Conservation (phyloP, 1,139 yeast genomes). For the Ogataea hybrid region DNA sequence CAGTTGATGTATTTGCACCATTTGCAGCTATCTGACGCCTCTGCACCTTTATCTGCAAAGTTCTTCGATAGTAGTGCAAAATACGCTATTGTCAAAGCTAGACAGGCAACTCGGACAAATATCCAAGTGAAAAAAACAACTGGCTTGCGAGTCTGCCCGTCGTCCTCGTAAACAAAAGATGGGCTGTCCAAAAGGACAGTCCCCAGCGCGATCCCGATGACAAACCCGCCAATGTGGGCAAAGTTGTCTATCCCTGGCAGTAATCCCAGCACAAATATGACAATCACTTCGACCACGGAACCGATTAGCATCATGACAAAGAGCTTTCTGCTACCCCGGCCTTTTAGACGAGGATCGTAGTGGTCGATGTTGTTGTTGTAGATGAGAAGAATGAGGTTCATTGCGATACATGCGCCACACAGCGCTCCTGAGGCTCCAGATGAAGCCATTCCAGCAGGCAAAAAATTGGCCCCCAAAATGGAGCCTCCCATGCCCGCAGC, state of each 20-base stretch:
- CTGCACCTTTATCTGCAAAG: constrained; percentile 45
- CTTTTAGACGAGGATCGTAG: constrained; percentile 42
- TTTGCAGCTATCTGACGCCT: constrained; percentile 40
- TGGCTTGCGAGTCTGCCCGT: constrained; percentile 17
- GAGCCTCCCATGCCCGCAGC: constrained; percentile 68
- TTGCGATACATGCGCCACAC: constrained; percentile 62
- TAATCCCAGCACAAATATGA: constrained; percentile 63
- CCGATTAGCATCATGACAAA: constrained; percentile 45
- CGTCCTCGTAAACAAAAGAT: constrained; percentile 38
- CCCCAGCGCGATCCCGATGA: constrained; percentile 57
- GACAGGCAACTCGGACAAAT: constrained; percentile 43
- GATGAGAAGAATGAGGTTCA: constrained; percentile 56
- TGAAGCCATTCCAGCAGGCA: constrained; percentile 68
- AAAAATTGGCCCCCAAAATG: constrained; percentile 66
- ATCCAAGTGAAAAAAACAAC: constrained; percentile 48
- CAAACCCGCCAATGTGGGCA: constrained; percentile 76
- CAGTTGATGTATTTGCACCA: constrained; percentile 80
- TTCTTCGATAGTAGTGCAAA: constrained; percentile 49
- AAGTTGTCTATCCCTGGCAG: constrained; percentile 77
- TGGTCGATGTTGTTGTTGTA: constrained; percentile 50
- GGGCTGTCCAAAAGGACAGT: constrained; percentile 61
- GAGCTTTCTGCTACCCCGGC: constrained; percentile 29
- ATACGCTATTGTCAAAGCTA: constrained; percentile 48
- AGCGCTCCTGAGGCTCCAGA: constrained; percentile 78
- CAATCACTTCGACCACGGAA: constrained; percentile 55